Evolutionary conservation across 768 basidiomycete species (phyloP), one percentile per base, ranked within the genome.

Genomic region (Strobilomyces confusus): DNA sequence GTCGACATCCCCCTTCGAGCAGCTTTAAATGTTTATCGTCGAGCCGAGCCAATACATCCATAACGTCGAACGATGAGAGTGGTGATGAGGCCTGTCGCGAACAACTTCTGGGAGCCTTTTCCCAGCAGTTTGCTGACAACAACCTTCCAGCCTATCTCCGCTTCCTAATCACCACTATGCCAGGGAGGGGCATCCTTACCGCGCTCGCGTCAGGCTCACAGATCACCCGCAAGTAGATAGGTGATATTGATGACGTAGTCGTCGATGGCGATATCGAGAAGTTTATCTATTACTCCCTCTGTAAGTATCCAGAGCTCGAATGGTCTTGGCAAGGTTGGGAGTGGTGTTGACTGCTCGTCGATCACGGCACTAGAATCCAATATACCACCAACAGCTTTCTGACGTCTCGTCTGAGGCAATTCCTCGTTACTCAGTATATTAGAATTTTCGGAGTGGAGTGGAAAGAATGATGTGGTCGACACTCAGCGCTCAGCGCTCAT

Each of bases 11-110:
- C 47, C 54, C 12, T 30, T 29, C 3, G 53, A 42, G 7, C 63
- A 68, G 37, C 52, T 69, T 12, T 46, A 53, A 19, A 44, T 54
- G 8, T 44, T 68, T 11, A 62, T 69, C 41, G 29, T 69, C 19
- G 37, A 32, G 20, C 63, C 68, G 8, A 55, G 58, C 9, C 9
- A 34, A 22, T n/a, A 47, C 9, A 19, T 67, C 17, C 54, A 54
- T 9, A 38, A 52, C 19, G 23, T 60, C 34, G 61, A 61, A 3
- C 68, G 64, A 67, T 37, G 57, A 59, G 25, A 59, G 59, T 26
- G 58, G 56, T 11, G 42, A 60, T 17, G 14, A 19, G 17, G 36
- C 23, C 9, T 5, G n/a, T 41, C 61, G 59, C 14, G 23, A 32
- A 17, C 38, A 37, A 2, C 52, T 68, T 26, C 60, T 72, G 13